A percentile compares a stretch with the other conserved stretches of the same genome.
phyloP scores from a whole-genome alignment of 208 protist genomes.

The Acanthamoeba healyi region DNA sequence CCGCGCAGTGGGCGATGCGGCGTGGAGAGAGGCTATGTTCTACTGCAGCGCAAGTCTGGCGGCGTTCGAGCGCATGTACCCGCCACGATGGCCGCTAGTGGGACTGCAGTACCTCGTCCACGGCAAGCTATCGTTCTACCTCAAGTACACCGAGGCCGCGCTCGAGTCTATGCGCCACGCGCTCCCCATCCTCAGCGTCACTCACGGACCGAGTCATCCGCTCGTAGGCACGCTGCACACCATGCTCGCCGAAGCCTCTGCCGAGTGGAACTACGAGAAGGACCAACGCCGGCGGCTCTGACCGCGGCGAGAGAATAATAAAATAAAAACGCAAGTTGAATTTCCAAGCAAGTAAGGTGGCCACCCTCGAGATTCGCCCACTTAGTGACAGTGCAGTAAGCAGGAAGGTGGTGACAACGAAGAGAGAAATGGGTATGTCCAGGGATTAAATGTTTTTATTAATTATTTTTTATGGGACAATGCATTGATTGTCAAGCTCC shows the following conservation, averaged over 20 bases:
- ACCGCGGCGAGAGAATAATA: neutral
- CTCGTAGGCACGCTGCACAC: neutral
- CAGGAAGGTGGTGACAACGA: too few species aligned
- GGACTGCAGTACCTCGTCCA: conserved; percentile 64
- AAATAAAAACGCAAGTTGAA: too few species aligned
- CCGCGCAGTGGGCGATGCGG: neutral
- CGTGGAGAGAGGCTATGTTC: neutral
- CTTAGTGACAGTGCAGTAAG: too few species aligned
- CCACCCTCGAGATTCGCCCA: too few species aligned
- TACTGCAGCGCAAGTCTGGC: neutral
- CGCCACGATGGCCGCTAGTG: conserved; percentile 55
- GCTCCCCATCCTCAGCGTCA: conserved; percentile 5
- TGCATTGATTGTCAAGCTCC: too few species aligned
- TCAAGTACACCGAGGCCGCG: conserved; percentile 51
- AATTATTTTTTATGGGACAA: too few species aligned
- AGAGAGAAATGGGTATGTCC: too few species aligned
- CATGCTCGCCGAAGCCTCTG: conserved; percentile 30
- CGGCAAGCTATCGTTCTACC: conserved; percentile 73
- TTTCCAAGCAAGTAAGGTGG: too few species aligned
- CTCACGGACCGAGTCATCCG: neutral
- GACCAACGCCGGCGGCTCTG: neutral
- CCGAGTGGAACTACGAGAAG: conserved; percentile 17
- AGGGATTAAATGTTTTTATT: too few species aligned
- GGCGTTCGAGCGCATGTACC: conserved; percentile 30
- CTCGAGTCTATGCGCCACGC: conserved; percentile 17